Evolutionary conservation across 805 yeast genomes (phyloP), one percentile per base, ranked within the genome.

Genomic region (Yamadazyma kitorensis): DNA sequence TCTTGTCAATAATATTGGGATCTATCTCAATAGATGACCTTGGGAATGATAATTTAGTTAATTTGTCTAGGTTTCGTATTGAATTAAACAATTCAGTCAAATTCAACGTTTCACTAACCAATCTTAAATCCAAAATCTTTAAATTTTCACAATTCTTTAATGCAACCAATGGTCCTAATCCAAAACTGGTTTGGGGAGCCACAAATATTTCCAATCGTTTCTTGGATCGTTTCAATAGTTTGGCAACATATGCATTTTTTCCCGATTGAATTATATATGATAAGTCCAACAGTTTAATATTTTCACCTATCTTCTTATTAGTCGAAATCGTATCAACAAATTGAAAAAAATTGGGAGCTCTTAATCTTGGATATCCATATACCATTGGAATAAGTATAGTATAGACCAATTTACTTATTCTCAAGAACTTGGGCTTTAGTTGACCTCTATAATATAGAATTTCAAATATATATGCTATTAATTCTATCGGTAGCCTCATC

Each of bases 151-250:
- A 93, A 27, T 80, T 67, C 38, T 85, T 74, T 28, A 93, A 66
- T 32, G 94, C 80, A n/a, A 86, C 74, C 45, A 91, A 61, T 1
- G 98, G 97, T 2, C 95, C 84, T 31, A 80, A 73, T 0, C 98
- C 98, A 64, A 93, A 91, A 61, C 94, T 83, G 20, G 97, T 82
- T 54, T 91, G 98, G 3, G 98, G 96, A 0, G 98, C 96, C 6
- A 84, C 74, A 48, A 93, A 88, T 8, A 70, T 64, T 43, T 78
- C 74, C 31, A 93, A 62, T 24, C 69, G 72, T 13, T 70, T 55
- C 6, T 88, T 74, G 35, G 96, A 85, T 25, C 96, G 70, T 49
- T 95, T 76, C 36, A 93, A 63, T 5, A 93, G 55, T 44, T 85
- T 82, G 0, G 97, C 86, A 9, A 91, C 87, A 55, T 71, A 83